Percentiles rank a stretch among this genome's conserved stretches.
Evolutionary conservation across 352 stramenopile species (phyloP).

Genomic region (Globisporangium spiculum): DNA sequence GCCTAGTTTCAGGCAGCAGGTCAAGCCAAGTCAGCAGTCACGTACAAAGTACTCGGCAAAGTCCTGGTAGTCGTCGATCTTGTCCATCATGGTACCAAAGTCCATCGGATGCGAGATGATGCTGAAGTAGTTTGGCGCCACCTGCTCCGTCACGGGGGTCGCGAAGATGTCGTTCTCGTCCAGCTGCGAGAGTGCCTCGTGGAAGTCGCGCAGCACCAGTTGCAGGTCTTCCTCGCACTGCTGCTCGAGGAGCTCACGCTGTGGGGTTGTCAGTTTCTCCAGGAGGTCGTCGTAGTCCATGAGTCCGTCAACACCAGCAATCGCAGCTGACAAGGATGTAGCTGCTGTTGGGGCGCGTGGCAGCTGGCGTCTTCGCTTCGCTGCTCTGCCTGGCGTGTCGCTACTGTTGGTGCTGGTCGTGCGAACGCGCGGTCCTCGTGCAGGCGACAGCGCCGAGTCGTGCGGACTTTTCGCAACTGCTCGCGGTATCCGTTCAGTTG

Average conservation of each 20-base stretch:
- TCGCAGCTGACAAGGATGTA: slow-evolving; percentile 6
- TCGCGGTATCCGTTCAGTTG: not conserved
- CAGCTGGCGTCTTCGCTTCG: slow-evolving; percentile 11
- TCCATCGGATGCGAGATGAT: slow-evolving; percentile 91
- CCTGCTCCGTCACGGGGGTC: slow-evolving; percentile 83
- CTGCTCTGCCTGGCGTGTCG: not conserved
- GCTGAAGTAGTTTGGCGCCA: slow-evolving; percentile 91
- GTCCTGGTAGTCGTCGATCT: slow-evolving; percentile 64
- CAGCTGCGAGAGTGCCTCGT: slow-evolving; percentile 62
- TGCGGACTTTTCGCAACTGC: not conserved
- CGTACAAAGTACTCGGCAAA: slow-evolving; percentile 81
- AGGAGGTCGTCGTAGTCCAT: slow-evolving; percentile 49
- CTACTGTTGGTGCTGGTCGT: slow-evolving; percentile 9
- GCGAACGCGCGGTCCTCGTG: not conserved
- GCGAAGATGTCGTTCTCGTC: slow-evolving; percentile 88
- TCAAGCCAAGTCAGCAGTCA: not conserved
- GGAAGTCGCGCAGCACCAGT: slow-evolving; percentile 61
- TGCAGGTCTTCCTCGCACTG: slow-evolving; percentile 56
- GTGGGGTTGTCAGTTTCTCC: slow-evolving; percentile 38
- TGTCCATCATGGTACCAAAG: slow-evolving; percentile 91
- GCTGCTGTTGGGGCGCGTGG: slow-evolving; percentile 37
- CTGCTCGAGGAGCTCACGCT: slow-evolving; percentile 58
- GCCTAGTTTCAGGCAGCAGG: not conserved
- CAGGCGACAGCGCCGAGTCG: slow-evolving; percentile 6
- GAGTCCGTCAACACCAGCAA: slow-evolving; percentile 26